Evolutionary conservation across 2,329 filamentous ascomycete species (phyloP).

Genomic region (Fusarium transvaalense): DNA sequence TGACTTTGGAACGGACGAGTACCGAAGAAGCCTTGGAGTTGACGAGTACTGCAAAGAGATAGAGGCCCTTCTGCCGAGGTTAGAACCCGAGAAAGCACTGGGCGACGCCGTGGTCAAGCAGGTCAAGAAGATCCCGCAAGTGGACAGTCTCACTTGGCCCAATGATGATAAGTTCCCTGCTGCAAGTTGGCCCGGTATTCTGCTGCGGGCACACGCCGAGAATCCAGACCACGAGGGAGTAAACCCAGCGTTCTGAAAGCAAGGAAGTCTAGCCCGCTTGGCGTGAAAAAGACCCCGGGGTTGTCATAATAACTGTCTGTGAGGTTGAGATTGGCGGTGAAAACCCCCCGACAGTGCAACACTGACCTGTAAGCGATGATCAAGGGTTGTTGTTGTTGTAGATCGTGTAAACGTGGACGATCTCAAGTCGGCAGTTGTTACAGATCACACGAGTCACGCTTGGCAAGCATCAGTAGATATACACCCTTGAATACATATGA

Average conservation of each 20-base stretch:
- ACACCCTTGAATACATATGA: background rate
- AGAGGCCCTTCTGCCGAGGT: conserved; percentile 44
- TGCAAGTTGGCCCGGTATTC: conserved; percentile 51
- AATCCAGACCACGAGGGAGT: conserved; percentile 47
- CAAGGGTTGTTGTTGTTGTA: conserved; percentile 22
- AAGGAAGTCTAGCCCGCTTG: background rate
- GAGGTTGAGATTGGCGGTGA: conserved; percentile 28
- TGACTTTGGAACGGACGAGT: conserved; percentile 49
- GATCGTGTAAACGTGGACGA: conserved; percentile 27
- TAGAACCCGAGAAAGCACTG: conserved; percentile 45
- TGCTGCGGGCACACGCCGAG: conserved; percentile 49
- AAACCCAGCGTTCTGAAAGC: conserved; percentile 49
- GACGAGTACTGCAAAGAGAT: conserved; percentile 31
- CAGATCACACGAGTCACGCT: conserved; percentile 18
- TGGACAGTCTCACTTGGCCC: conserved; percentile 46
- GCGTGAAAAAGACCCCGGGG: background rate
- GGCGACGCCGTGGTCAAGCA: conserved; percentile 49
- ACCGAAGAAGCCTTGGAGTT: conserved; percentile 14
- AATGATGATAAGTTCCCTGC: conserved; percentile 48
- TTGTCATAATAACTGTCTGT: background rate
- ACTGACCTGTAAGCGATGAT: conserved; percentile 9
- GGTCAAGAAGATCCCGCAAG: conserved; percentile 36
- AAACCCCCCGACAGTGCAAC: background rate
- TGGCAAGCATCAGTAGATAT: conserved; percentile 7
- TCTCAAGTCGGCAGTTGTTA: conserved; percentile 29